Evolutionary conservation across 78 protist species (phyloP), one percentile per base, ranked within the genome.

Genomic region (Protostelium mycophagum): DNA sequence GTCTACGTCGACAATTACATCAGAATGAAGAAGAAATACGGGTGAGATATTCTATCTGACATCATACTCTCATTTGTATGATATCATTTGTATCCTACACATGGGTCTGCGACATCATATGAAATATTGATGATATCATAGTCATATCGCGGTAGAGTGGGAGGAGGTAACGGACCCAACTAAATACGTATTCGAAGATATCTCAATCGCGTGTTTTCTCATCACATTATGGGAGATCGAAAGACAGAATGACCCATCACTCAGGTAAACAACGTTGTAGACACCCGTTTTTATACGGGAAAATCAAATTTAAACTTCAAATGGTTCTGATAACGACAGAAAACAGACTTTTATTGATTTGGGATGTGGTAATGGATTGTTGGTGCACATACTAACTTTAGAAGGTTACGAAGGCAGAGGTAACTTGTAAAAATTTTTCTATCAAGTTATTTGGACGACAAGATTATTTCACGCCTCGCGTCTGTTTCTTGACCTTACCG

Each of bases 281-380:
- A n/a, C n/a, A n/a, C n/a, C n/a, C n/a, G n/a, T n/a, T n/a, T n/a
- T n/a, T n/a, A n/a, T n/a, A n/a, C n/a, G n/a, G 28, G 38, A 29
- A 31, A 28, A 29, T 29, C 35, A 28, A 5, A 10, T 63, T 29
- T 1, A 29, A 36, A 35, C 10, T 37, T 83, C 28, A 87, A 89
- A 37, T 83, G 31, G 31, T n/a, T n/a, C n/a, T n/a, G n/a, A n/a
- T n/a, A n/a, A n/a, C n/a, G 51, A 34, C 1, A 1, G 28, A 0
- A 83, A 85, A 35, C 94, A 91, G 39, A 36, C 88, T 34, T 95
- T 95, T 90, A 92, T 93, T 1, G 97, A 95, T 34, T 39, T 95
- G 0, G 97, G 97, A 0, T 95, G 97, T 84, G 97, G 97, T 0
- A 95, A 95, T 91, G 97, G 97, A 0, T 85, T 95, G 5, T 87